Base-by-base conservation (phyloP, 768 basidiomycete genomes). In the Lactarius quietus region DNA sequence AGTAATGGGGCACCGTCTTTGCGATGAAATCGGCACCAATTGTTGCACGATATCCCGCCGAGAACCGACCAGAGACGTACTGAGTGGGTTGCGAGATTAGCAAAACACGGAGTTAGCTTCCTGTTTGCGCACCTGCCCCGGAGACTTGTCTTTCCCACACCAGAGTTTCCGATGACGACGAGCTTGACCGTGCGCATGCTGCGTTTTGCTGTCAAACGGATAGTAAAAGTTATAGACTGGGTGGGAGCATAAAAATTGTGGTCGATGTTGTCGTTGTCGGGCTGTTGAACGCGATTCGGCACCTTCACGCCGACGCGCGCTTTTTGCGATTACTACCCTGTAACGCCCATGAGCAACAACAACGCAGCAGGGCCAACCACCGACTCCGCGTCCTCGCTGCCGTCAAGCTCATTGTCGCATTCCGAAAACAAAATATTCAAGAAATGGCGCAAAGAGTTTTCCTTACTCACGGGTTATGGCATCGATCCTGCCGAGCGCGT, bases 21-120 rank as follows among this genome's bases (percentile, higher is more conserved):
- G 86, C 82, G 57, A 93, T 90, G 64, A 94, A 95, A 76, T 95
- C 92, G n/a, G 89, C 86, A 23, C 92, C 93, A 48, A 95, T 93
- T 3, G 93, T 95, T 1, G 92, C 88, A 56, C 90, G 80, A 74
- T 94, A 94, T 12, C 86, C 85, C 3, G 82, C 84, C 5, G 88
- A 86, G 75, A 93, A 94, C 15, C 82, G 83, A 31, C 86, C 85
- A 12, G 88, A 86, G 69, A 92, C 86, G 73, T 89, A 94, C 86
- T 93, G 69, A 33, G 43, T 36, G 20, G 18, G n/a, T 28, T 28
- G 18, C 6, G 18, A 15, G 10, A 41, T 61, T n/a, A 3, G 15
- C 18, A 18, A 12, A 2, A 41, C 10, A 18, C 29, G 10, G 15
- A 26, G 23, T 20, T 36, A 56, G 6, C 14, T 55, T 48, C 48